Evolutionary conservation across 2,329 filamentous ascomycete genomes (phyloP).

Genomic region (Fusarium robinianum): DNA sequence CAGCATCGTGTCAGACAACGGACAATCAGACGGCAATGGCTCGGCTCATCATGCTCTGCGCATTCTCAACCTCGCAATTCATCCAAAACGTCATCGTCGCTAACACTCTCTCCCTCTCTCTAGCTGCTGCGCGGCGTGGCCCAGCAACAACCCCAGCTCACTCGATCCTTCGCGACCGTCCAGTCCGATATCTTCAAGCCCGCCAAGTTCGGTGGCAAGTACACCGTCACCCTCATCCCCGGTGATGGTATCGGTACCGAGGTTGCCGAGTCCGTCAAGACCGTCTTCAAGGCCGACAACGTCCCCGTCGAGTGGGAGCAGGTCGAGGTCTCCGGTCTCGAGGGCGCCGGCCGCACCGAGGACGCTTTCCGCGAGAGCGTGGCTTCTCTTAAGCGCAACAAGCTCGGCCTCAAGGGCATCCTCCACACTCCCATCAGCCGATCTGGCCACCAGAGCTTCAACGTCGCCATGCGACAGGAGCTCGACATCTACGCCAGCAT

Average conservation of each 20-base stretch:
- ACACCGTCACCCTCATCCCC: constrained; percentile 97
- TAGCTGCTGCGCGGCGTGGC: constrained; percentile 60
- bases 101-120: constrained; percentile 27
- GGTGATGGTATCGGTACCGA: constrained; percentile 99
- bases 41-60: constrained; percentile 1
- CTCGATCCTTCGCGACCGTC: constrained; percentile 75
- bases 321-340: constrained; percentile 91
- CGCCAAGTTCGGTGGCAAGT: constrained; percentile 98
- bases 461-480: constrained; percentile 98
- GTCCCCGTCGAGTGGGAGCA: constrained; percentile 99
- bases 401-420: constrained; percentile 98
- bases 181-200: constrained; percentile 98
- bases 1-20: no score
- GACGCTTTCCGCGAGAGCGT: constrained; percentile 95
- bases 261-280: constrained; percentile 97
- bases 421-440: constrained; percentile 96
- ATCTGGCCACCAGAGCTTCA: constrained; percentile 98
- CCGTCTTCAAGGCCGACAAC: constrained; percentile 99
- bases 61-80: constrained; percentile 6
- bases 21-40: constrained; percentile 6
- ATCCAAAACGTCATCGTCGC: constrained; percentile 11
- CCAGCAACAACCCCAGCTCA: constrained; percentile 50
- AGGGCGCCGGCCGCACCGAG: constrained; percentile 80
- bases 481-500: constrained; percentile 99
- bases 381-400: constrained; percentile 95